phyloP scores from a whole-genome alignment of 352 stramenopile genomes.

The Globisporangium megalacanthum region DNA sequence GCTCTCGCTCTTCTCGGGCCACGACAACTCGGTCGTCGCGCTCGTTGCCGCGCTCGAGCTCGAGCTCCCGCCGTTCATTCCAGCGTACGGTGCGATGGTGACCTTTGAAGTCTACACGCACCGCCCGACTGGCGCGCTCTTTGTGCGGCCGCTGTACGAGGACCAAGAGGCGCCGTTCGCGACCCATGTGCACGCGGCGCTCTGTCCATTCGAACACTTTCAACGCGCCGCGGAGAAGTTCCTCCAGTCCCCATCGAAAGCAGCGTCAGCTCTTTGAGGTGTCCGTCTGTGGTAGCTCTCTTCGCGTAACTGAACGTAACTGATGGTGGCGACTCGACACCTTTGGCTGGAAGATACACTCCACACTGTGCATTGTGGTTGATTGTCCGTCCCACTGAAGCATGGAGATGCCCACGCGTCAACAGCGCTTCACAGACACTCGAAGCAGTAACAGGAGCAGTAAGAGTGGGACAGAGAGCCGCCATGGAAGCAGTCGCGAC shows the following conservation, averaged over 20 bases:
- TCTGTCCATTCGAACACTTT: conserved; percentile 59
- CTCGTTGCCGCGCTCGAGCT: conserved; percentile 61
- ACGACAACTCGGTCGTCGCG: conserved; percentile 79
- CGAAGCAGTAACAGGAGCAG: conserved; percentile 1
- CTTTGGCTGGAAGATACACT: too few relatives aligned
- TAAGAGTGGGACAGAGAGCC: neutral
- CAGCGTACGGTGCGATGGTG: conserved; percentile 67
- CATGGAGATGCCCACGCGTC: neutral
- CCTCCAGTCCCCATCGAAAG: conserved; percentile 20
- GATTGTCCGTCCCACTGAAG: too few relatives aligned
- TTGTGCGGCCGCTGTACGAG: conserved; percentile 51
- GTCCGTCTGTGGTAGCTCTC: neutral
- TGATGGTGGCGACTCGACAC: too few relatives aligned
- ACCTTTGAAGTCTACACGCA: conserved; percentile 66
- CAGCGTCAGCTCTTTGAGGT: conserved; percentile 12
- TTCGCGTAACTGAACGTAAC: neutral
- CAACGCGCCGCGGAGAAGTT: conserved; percentile 40
- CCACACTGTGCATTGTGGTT: too few relatives aligned
- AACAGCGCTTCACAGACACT: neutral
- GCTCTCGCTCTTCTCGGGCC: conserved; percentile 68
- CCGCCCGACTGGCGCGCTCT: conserved; percentile 31
- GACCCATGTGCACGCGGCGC: conserved; percentile 27
- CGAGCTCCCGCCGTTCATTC: conserved; percentile 42
- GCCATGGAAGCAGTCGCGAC: neutral
- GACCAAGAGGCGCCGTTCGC: conserved; percentile 35